A percentile compares a stretch with the other conserved stretches of the same genome.
phyloP scores from a whole-genome alignment of 2,329 filamentous ascomycete genomes.

The Exophiala bonariae region DNA sequence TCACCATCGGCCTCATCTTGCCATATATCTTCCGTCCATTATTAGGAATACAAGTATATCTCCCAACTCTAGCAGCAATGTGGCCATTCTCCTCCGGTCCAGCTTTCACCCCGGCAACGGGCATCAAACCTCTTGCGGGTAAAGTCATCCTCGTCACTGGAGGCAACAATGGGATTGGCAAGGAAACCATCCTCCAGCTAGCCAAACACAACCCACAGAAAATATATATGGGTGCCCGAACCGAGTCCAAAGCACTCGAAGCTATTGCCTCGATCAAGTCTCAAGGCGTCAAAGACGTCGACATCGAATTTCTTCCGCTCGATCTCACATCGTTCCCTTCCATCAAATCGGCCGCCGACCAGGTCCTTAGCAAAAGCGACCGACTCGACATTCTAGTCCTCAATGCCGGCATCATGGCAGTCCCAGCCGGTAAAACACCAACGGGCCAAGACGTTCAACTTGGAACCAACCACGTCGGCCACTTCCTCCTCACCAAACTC shows the following conservation, averaged over 20 bases:
- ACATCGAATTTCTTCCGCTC: conserved; percentile 48
- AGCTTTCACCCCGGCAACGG: conserved; percentile 42
- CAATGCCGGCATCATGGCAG: conserved; percentile 50
- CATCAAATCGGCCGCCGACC: conserved; percentile 44
- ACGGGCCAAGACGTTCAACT: conserved; percentile 47
- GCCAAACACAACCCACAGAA: conserved; percentile 52
- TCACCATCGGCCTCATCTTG: conserved; percentile 15
- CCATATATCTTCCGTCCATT: conserved; percentile 24
- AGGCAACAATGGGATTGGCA: conserved; percentile 49
- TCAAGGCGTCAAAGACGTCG: conserved; percentile 30
- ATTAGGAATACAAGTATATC: conserved; percentile 18
- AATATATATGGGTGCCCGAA: conserved; percentile 57
- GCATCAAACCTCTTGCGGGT: conserved; percentile 47
- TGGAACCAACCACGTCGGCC: conserved; percentile 49
- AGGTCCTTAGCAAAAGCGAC: conserved; percentile 40
- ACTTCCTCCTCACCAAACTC: conserved; percentile 46
- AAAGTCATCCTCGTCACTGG: conserved; percentile 55
- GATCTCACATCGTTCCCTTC: conserved; percentile 54
- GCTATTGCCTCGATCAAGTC: conserved; percentile 45
- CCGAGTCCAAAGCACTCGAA: conserved; percentile 41
- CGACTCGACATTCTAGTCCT: conserved; percentile 48
- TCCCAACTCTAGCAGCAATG: conserved; percentile 22
- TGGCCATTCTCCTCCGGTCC: conserved; percentile 18
- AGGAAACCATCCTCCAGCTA: conserved; percentile 49
- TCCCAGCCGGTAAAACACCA: conserved; percentile 37